phyloP scores from a whole-genome alignment of 78 protist genomes.

The Planoprotostelium fungivorum region DNA sequence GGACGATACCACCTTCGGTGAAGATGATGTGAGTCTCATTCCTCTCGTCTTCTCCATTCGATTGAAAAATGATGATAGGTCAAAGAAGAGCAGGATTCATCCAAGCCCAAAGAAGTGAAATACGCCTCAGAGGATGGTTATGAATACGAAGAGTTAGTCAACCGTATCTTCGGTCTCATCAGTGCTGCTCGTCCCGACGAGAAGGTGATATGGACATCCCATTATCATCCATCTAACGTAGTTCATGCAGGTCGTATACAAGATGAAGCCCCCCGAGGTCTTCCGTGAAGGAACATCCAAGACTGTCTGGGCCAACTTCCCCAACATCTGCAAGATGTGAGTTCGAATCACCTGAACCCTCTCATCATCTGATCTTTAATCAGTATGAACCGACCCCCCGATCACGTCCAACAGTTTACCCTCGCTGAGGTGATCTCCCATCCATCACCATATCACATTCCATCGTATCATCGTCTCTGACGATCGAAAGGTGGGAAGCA shows the following conservation, averaged over 20 bases:
- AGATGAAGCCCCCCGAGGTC: slow-evolving; percentile 84
- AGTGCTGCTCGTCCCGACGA: neutral
- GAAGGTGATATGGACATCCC: no score
- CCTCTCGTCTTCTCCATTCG: no score
- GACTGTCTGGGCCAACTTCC: slow-evolving; percentile 80
- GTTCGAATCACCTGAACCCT: neutral
- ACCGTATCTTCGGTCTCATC: neutral
- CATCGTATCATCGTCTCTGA: slow-evolving; percentile 75
- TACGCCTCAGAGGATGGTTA: neutral
- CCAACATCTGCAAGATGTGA: slow-evolving; percentile 80
- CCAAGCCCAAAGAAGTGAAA: neutral
- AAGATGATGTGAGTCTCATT: neutral
- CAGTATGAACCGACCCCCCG: neutral
- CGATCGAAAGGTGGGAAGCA: slow-evolving; percentile 90
- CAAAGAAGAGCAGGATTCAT: neutral
- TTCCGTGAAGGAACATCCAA: slow-evolving; percentile 74
- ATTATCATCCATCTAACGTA: no score
- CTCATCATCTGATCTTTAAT: neutral
- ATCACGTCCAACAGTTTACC: neutral
- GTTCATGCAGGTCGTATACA: neutral
- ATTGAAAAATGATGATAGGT: neutral
- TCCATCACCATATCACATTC: slow-evolving; percentile 84
- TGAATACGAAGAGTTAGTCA: neutral
- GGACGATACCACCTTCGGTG: neutral
- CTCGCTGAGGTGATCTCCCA: slow-evolving; percentile 26